phyloP scores from a whole-genome alignment of 495 filamentous ascomycete genomes.

The Aspergillus carlsbadensis region DNA sequence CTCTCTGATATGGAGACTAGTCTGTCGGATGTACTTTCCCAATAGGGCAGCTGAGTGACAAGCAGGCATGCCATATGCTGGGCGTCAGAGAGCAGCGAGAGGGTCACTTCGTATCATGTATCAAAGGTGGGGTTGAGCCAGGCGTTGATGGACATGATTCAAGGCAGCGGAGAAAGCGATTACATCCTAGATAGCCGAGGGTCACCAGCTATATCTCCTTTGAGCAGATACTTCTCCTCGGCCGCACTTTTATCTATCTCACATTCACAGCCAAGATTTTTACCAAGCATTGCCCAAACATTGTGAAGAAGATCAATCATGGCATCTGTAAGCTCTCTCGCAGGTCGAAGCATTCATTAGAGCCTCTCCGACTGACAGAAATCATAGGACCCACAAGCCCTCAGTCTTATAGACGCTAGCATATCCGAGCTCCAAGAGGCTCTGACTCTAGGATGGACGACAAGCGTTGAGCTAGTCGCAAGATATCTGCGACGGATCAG shows the following conservation, averaged over 20 bases:
- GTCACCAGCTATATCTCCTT: neutral
- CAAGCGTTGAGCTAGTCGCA: constrained; percentile 43
- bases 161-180: too few relatives aligned
- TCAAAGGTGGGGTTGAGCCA: neutral
- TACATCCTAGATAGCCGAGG: too few relatives aligned
- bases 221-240: neutral
- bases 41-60: neutral
- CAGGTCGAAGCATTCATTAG: neutral
- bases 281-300: neutral
- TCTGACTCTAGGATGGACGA: constrained; percentile 26
- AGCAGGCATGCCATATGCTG: neutral
- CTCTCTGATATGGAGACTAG: neutral
- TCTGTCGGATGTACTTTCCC: neutral
- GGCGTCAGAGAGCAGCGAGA: neutral
- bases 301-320: neutral
- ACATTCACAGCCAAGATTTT: too few relatives aligned
- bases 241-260: too few relatives aligned
- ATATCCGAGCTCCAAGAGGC: constrained; percentile 17
- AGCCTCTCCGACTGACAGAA: constrained; percentile 1
- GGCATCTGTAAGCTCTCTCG: constrained; percentile 2
- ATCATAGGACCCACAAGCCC: neutral
- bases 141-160: neutral
- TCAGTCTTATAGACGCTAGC: constrained; percentile 17
- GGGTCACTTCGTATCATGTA: neutral
- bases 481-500: constrained; percentile 51